Percentiles rank a stretch among this genome's conserved stretches.
phyloP scores from a whole-genome alignment of 495 filamentous ascomycete genomes.

The Corynascus novoguineensis region DNA sequence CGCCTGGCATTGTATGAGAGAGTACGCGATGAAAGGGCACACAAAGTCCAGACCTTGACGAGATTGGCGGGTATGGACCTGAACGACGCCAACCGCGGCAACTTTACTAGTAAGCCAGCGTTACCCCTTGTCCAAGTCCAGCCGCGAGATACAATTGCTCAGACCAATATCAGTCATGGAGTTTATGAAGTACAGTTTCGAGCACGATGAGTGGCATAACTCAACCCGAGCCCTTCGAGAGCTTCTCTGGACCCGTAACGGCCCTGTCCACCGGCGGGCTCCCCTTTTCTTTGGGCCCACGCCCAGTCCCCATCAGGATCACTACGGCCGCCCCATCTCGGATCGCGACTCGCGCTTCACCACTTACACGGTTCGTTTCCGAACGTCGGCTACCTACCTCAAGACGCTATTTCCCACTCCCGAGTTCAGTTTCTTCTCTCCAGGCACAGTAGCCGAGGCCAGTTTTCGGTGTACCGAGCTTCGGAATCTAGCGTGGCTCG shows the following conservation, averaged over 20 bases:
- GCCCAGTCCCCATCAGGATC: conserved; percentile 47
- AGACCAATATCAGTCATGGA: conserved; percentile 45
- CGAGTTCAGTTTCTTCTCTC: conserved; percentile 41
- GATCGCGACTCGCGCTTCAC: conserved; percentile 36
- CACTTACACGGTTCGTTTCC: conserved; percentile 53
- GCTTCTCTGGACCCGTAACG: conserved; percentile 38
- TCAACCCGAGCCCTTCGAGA: conserved; percentile 46
- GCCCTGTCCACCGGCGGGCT: conserved; percentile 42
- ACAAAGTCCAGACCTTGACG: conserved; percentile 5
- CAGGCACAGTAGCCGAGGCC: conserved; percentile 47
- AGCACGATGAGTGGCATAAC: conserved; percentile 55
- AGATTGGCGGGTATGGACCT: conserved; percentile 2
- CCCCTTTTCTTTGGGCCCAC: conserved; percentile 54
- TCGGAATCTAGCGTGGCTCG: conserved; percentile 51
- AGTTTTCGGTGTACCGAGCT: conserved; percentile 46
- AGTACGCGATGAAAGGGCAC: conserved; percentile 27
- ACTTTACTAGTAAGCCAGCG: not conserved
- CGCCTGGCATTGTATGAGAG: conserved; percentile 50
- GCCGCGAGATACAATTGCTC: not conserved
- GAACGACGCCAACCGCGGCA: conserved; percentile 2
- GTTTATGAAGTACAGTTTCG: conserved; percentile 53
- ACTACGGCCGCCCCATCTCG: conserved; percentile 22
- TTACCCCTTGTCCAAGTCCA: not conserved
- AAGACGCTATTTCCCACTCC: conserved; percentile 48
- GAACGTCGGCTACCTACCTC: conserved; percentile 52